Percentiles rank a stretch among this genome's conserved stretches.
Conservation (phyloP, 305 asterid genomes). For the Solanum hybrid region DNA sequence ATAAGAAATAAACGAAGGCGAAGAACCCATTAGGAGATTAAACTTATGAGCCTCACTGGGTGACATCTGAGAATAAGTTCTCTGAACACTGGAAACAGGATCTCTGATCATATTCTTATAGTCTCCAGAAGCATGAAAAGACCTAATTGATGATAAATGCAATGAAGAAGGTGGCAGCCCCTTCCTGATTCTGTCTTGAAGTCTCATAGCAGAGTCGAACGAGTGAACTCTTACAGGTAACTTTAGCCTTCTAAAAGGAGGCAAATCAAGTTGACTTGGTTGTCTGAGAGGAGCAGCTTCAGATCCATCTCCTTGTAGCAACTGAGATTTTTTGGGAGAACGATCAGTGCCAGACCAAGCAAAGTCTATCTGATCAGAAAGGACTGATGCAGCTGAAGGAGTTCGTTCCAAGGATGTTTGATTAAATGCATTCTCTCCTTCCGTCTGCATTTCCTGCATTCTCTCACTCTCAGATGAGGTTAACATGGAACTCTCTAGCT, state of each 20-base stretch:
- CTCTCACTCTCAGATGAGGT: slow-evolving; percentile 11
- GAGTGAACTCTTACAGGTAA: slow-evolving; percentile 65
- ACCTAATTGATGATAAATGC: slow-evolving; percentile 43
- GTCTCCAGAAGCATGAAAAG: slow-evolving; percentile 90
- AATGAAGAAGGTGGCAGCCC: slow-evolving; percentile 58
- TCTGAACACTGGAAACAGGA: slow-evolving; percentile 44
- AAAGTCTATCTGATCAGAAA: slow-evolving; percentile 84
- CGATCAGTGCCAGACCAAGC: slow-evolving; percentile 83
- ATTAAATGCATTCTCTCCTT: slow-evolving; percentile 14
- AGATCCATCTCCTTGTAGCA: slow-evolving; percentile 17
- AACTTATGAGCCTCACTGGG: slow-evolving; percentile 44
- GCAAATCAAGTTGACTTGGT: slow-evolving; percentile 23
- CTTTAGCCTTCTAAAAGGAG: slow-evolving; percentile 28
- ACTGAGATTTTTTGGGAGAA: slow-evolving; percentile 20
- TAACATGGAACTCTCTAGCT: slow-evolving; percentile 15
- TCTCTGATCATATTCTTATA: slow-evolving; percentile 73
- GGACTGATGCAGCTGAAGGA: slow-evolving; percentile 64
- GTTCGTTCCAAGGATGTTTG: slow-evolving; percentile 33
- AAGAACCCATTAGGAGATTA: slow-evolving; percentile 21
- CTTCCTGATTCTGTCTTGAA: slow-evolving; percentile 54
- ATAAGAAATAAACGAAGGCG: slow-evolving; percentile 44
- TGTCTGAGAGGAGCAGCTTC: slow-evolving; percentile 21
- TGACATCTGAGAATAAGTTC: slow-evolving; percentile 46
- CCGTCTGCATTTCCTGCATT: slow-evolving; percentile 11
- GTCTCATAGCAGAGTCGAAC: slow-evolving; percentile 80